Base-by-base conservation (phyloP, 345 rosid genomes). In the Excoecaria agallocha region DNA sequence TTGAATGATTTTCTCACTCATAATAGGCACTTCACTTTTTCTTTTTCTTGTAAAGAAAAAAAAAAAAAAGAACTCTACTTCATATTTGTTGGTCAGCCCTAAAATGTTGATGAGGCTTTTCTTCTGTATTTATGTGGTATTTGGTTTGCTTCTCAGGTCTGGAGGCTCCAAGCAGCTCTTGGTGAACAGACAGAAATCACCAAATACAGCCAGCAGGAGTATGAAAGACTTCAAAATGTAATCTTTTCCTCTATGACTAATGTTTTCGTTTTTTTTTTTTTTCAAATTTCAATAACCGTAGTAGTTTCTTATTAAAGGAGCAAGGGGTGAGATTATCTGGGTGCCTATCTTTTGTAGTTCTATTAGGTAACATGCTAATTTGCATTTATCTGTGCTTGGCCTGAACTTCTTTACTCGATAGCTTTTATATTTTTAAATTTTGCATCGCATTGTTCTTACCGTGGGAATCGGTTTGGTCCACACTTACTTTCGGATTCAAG, bases 141-240 rank as follows among this genome's bases (percentile, higher is more conserved):
- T 5, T 25, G 55, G 58, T 74, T 74, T 19, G 74, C 63, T 22
- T 10, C 61, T 71, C 82, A 94, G 99, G 96, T 95, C 12, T 93
- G 98, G 99, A 90, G 97, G 81, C 99, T 95, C 72, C 98, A 95
- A 78, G 98, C 97, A 69, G 99, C 96, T 79, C 91, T 95, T 43
- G 97, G 99, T 43, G 98, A 93, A 87, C 99, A 93, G 82, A 84
- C 91, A 24, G 98, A 93, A 85, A 93, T 93, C 73, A 91, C 93
- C 20, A 91, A 86, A 76, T 91, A 82, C 76, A 93, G 97, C 81
- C 97, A 89, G 84, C 96, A 89, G 78, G 96, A 93, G 85, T 95
- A 76, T 79, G 97, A 95, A 78, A 90, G 99, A 85, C 91, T 95
- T 73, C 98, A 90, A 89, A 93, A 84, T 76, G 99, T 95, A 90